These are phyloP conservation scores for Rhodotorula sp. DNA, from an alignment of 1,284 basidiomycete species.

Conservation along the genomic window DNA sequence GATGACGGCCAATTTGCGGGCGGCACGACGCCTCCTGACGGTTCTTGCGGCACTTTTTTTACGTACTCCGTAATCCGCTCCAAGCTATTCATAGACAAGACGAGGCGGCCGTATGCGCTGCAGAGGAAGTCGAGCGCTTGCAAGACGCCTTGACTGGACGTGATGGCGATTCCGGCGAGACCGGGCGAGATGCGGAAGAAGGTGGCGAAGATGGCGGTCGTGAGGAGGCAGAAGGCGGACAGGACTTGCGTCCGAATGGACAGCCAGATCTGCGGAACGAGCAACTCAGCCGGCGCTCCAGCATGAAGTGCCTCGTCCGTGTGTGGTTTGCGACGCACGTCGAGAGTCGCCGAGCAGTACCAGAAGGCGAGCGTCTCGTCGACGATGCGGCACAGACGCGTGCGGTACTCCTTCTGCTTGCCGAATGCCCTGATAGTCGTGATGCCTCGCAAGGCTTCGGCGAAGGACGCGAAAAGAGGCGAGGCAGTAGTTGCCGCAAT, in stretches of 20 bases:
- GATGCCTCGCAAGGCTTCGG: conserved; percentile 44
- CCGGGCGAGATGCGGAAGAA: conserved; percentile 68
- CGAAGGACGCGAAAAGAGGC: conserved; percentile 46
- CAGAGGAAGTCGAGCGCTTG: conserved; percentile 31
- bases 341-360: conserved; percentile 47
- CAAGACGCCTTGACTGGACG: conserved; percentile 54
- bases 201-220: conserved; percentile 62
- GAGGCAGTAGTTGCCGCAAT: conserved; percentile 48
- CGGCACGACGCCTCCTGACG: conserved; percentile 15
- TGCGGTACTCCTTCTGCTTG: conserved; percentile 41
- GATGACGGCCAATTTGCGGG: conserved; percentile 57
- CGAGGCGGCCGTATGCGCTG: conserved; percentile 40
- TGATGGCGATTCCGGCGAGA: conserved; percentile 79
- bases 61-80: conserved; percentile 88
- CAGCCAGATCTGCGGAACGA: conserved; percentile 26
- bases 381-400: conserved; percentile 20
- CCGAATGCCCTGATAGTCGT: conserved; percentile 47
- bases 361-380: conserved; percentile 40
- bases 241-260: conserved; percentile 36
- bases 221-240: conserved; percentile 28
- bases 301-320: no score
- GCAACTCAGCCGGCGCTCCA: neutral
- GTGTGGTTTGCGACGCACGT: no score
- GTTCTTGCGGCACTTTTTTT: conserved; percentile 81
- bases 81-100: conserved; percentile 62